These are phyloP conservation scores for Chrysosporium queenslandicum DNA, from an alignment of 2,329 filamentous ascomycete species.

Conservation along the genomic window DNA sequence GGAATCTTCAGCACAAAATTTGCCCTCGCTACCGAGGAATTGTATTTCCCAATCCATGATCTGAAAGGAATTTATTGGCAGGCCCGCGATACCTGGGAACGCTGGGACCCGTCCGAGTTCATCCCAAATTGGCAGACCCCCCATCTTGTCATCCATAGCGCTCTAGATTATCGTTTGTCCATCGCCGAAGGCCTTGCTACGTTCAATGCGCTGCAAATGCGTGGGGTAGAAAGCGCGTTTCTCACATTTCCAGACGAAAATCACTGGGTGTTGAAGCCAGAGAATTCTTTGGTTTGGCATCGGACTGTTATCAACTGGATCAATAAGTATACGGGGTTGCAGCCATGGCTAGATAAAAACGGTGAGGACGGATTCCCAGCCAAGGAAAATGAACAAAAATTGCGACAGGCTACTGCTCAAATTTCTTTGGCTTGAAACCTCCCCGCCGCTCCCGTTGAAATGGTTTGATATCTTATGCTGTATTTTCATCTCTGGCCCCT, in stretches of 20 bases:
- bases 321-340: constrained; percentile 44
- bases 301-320: constrained; percentile 72
- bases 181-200: constrained; percentile 74
- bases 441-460: no score
- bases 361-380: constrained; percentile 9
- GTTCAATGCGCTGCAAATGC: constrained; percentile 74
- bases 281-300: constrained; percentile 88
- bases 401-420: not conserved
- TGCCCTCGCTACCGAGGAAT: constrained; percentile 42
- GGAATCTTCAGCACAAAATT: constrained; percentile 39
- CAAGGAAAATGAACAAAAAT: not conserved
- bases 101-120: constrained; percentile 49
- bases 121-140: constrained; percentile 70
- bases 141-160: constrained; percentile 80
- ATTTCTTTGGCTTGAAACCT: not conserved
- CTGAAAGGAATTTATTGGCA: constrained; percentile 44
- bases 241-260: constrained; percentile 72
- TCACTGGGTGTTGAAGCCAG: constrained; percentile 79
- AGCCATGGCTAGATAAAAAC: constrained; percentile 11
- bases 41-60: constrained; percentile 48
- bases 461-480: not conserved
- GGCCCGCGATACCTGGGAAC: constrained; percentile 42
- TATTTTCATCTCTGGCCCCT: no score
- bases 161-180: constrained; percentile 78
- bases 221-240: constrained; percentile 64